A percentile compares a stretch with the other conserved stretches of the same genome.
These are phyloP conservation scores for Vicia faba DNA, from an alignment of 306 rosid genomes.

Conservation along the genomic window DNA sequence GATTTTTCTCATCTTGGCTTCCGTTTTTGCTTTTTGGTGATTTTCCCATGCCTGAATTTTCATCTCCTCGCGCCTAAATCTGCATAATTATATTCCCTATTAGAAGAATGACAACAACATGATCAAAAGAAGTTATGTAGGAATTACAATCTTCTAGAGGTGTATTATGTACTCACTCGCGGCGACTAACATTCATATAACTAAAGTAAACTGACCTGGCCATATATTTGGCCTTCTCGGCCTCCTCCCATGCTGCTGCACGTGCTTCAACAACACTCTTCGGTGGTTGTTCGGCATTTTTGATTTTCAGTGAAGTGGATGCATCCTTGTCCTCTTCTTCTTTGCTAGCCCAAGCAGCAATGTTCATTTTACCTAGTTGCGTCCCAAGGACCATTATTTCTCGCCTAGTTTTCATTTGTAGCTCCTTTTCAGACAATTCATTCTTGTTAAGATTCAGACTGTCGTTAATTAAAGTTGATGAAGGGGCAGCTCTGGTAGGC, in stretches of 20 bases:
- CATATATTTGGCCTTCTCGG: conserved; percentile 87
- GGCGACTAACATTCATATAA: not conserved
- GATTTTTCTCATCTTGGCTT: conserved; percentile 89
- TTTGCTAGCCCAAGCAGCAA: conserved; percentile 99
- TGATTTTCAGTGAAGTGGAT: conserved; percentile 66
- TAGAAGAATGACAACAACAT: not conserved
- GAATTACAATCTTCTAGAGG: not conserved
- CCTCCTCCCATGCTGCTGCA: conserved; percentile 96
- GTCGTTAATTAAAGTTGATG: conserved; percentile 41
- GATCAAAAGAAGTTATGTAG: not conserved
- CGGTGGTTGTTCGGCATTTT: conserved; percentile 47
- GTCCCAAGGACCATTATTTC: conserved; percentile 93
- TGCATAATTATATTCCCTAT: conserved; percentile 39
- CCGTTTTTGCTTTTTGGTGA: conserved; percentile 95
- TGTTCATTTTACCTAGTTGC: conserved; percentile 87
- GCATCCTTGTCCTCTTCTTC: conserved; percentile 90
- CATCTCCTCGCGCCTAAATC: conserved; percentile 97
- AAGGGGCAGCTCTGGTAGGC: conserved; percentile 61
- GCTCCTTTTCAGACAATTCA: conserved; percentile 84
- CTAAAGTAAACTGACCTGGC: conserved; percentile 62
- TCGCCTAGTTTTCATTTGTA: conserved; percentile 87
- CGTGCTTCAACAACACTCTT: conserved; percentile 70
- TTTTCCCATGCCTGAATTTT: conserved; percentile 96
- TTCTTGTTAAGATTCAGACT: conserved; percentile 45
- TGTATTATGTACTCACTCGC: not conserved